phyloP scores from a whole-genome alignment of 768 basidiomycete genomes.

The Cubamyces sp. region DNA sequence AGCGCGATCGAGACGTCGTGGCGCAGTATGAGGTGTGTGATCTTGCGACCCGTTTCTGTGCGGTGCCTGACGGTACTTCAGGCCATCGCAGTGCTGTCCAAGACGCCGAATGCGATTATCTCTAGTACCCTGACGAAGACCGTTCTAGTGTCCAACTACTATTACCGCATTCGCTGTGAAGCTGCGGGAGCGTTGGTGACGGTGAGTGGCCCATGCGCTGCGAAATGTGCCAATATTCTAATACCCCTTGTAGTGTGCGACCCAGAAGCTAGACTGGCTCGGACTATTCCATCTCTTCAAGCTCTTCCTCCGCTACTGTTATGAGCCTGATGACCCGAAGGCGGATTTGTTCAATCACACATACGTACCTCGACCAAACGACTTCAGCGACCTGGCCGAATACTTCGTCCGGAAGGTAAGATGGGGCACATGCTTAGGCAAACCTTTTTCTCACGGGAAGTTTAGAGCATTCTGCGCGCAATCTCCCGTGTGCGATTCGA shows the following conservation, averaged over 20 bases:
- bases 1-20: constrained; percentile 94
- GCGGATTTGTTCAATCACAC: constrained; percentile 86
- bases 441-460: neutral
- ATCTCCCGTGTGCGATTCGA: constrained; percentile 87
- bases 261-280: constrained; percentile 79
- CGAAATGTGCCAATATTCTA: neutral
- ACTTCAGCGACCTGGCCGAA: constrained; percentile 88
- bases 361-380: constrained; percentile 94
- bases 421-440: neutral
- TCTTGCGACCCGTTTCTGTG: neutral
- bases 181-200: constrained; percentile 84
- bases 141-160: constrained; percentile 93
- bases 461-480: constrained; percentile 76
- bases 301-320: constrained; percentile 88
- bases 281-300: constrained; percentile 97
- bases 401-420: constrained; percentile 94
- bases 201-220: constrained; percentile 49
- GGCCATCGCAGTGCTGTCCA: constrained; percentile 90
- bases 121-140: constrained; percentile 93
- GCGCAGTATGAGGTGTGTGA: constrained; percentile 91
- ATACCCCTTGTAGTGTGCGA: constrained; percentile 67
- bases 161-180: constrained; percentile 94
- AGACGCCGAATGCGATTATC: constrained; percentile 81
- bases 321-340: constrained; percentile 80
- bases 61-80: constrained; percentile 36